phyloP scores from a whole-genome alignment of 2,329 filamentous ascomycete genomes.

The Alternaria tenuissima region DNA sequence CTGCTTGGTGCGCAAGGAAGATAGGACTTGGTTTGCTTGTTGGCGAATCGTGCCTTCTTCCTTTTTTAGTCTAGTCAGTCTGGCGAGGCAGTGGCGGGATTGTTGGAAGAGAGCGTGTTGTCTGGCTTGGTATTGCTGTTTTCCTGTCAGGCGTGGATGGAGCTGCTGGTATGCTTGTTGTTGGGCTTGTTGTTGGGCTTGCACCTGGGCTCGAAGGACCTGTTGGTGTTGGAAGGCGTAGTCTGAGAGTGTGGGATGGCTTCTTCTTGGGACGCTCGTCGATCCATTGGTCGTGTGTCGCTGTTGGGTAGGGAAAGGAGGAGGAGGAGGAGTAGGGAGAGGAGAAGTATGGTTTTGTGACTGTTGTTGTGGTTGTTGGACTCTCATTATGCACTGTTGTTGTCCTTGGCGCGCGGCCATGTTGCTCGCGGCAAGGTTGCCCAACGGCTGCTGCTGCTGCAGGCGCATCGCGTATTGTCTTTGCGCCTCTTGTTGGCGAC shows the following conservation, averaged over 20 bases:
- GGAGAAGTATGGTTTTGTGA: background rate
- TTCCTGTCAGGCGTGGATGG: no score
- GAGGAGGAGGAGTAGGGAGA: background rate
- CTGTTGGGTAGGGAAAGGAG: background rate
- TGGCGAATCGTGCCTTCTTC: background rate
- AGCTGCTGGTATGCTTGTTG: no score
- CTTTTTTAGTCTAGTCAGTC: background rate
- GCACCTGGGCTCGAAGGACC: background rate
- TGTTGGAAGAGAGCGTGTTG: background rate
- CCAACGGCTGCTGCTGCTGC: no score
- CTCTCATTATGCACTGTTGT: no score
- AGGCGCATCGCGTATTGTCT: no score
- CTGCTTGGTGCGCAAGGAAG: background rate
- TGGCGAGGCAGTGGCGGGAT: background rate
- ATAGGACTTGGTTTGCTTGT: background rate
- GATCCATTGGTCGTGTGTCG: background rate
- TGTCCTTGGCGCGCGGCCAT: no score
- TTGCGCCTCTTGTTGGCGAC: no score
- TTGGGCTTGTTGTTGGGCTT: background rate
- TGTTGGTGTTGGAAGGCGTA: background rate
- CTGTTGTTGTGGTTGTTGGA: background rate
- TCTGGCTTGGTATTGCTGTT: background rate
- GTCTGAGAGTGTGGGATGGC: background rate
- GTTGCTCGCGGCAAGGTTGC: no score
- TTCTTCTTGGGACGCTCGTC: background rate